These are phyloP conservation scores for Vanilla planifolia DNA, from an alignment of 106 monocot species.

Conservation along the genomic window DNA sequence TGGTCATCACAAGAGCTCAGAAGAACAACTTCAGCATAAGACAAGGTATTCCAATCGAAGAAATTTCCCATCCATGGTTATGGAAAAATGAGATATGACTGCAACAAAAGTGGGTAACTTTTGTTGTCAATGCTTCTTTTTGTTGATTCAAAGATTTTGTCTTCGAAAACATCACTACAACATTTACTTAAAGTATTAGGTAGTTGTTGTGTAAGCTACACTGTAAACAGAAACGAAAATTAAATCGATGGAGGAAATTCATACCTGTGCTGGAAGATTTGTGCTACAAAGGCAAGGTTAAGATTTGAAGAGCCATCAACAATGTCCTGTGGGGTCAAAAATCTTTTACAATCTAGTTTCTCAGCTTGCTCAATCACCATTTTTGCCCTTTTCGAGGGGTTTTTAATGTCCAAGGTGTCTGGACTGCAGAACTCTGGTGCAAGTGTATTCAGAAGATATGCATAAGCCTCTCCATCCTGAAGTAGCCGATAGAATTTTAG, in stretches of 20 bases:
- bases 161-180: too few species aligned
- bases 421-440: slow-evolving; percentile 50
- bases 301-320: slow-evolving; percentile 75
- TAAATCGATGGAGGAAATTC: neutral
- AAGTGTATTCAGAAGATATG: slow-evolving; percentile 68
- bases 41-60: too few species aligned
- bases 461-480: slow-evolving; percentile 83
- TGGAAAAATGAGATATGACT: too few species aligned
- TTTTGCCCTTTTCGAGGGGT: slow-evolving; percentile 62
- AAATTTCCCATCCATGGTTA: too few species aligned
- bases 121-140: too few species aligned
- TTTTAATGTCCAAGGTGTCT: slow-evolving; percentile 42
- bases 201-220: too few species aligned
- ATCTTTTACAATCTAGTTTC: slow-evolving; percentile 72
- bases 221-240: neutral
- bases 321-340: slow-evolving; percentile 60
- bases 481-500: neutral
- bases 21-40: too few species aligned
- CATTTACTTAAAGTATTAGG: too few species aligned
- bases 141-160: too few species aligned
- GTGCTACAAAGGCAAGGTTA: slow-evolving; percentile 83
- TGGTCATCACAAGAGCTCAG: too few species aligned
- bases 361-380: slow-evolving; percentile 76
- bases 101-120: too few species aligned
- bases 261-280: slow-evolving; percentile 74